These are phyloP conservation scores for Mycena latifolia DNA, from an alignment of 768 basidiomycete species.

Conservation along the genomic window DNA sequence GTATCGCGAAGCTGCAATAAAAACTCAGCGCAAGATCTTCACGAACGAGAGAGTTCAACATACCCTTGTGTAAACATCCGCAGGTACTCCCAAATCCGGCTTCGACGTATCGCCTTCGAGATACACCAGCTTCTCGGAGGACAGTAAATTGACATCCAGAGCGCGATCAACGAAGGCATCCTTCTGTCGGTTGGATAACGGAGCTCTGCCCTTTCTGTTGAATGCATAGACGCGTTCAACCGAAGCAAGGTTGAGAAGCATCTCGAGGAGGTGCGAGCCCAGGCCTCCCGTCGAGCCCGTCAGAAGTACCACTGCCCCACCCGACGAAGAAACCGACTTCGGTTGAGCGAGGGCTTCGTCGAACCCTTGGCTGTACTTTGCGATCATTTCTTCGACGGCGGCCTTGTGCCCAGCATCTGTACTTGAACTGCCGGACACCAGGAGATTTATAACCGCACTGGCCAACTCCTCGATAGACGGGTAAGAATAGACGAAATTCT, in stretches of 20 bases:
- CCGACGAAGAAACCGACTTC: neutral
- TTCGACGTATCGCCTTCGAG: conserved; percentile 45
- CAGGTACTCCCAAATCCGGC: conserved; percentile 41
- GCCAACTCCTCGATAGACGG: too few species aligned
- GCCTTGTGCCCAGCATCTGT: neutral
- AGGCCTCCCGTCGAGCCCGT: conserved; percentile 60
- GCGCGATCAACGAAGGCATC: conserved; percentile 49
- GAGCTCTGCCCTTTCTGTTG: conserved; percentile 40
- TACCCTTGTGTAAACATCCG: conserved; percentile 46
- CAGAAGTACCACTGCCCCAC: conserved; percentile 45
- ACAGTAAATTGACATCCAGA: conserved; percentile 44
- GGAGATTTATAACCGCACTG: too few species aligned
- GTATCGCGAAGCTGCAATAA: conserved; percentile 41
- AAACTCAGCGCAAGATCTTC: neutral
- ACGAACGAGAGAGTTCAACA: conserved; percentile 3
- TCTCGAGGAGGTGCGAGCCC: conserved; percentile 50
- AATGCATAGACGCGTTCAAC: conserved; percentile 47
- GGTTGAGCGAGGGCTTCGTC: neutral
- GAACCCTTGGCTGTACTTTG: conserved; percentile 22
- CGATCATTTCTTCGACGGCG: conserved; percentile 24
- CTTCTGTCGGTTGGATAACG: conserved; percentile 42
- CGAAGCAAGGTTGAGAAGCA: conserved; percentile 38
- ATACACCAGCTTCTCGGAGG: conserved; percentile 47
- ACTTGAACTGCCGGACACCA: too few species aligned
- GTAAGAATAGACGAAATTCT: too few species aligned